These are phyloP conservation scores for Pseudopediastrum boryanum DNA, from an alignment of 139 green algal species.

Conservation along the genomic window DNA sequence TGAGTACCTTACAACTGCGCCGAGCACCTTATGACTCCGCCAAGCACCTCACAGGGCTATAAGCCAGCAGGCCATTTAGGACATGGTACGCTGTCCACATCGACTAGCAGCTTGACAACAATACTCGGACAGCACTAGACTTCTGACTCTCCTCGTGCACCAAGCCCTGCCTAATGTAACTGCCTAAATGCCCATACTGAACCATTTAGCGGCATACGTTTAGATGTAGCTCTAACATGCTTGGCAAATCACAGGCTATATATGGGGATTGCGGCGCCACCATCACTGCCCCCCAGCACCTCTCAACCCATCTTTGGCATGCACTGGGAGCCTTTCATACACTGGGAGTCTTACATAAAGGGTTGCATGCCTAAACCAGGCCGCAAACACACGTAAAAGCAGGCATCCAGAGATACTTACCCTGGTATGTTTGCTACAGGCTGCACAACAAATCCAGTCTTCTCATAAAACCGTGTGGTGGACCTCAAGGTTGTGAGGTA, in stretches of 20 bases:
- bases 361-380: not conserved
- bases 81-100: no score
- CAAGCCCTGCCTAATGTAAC: not conserved
- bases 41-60: no score
- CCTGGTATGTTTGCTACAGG: not conserved
- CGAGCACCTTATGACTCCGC: no score
- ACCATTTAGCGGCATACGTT: not conserved
- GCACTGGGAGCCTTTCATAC: not conserved
- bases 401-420: constrained; percentile 3
- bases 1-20: not conserved
- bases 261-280: no score
- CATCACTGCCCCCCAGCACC: no score
- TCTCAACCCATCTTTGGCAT: not conserved
- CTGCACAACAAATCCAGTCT: constrained; percentile 27
- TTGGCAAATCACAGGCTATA: no score
- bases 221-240: no score
- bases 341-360: not conserved
- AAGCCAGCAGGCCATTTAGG: no score
- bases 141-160: not conserved
- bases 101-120: not conserved
- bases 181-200: not conserved
- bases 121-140: not conserved
- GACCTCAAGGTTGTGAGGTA: constrained; percentile 36
- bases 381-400: not conserved
- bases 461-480: constrained; percentile 27